phyloP scores from a whole-genome alignment of 306 rosid species.

The Glycine latifolia region DNA sequence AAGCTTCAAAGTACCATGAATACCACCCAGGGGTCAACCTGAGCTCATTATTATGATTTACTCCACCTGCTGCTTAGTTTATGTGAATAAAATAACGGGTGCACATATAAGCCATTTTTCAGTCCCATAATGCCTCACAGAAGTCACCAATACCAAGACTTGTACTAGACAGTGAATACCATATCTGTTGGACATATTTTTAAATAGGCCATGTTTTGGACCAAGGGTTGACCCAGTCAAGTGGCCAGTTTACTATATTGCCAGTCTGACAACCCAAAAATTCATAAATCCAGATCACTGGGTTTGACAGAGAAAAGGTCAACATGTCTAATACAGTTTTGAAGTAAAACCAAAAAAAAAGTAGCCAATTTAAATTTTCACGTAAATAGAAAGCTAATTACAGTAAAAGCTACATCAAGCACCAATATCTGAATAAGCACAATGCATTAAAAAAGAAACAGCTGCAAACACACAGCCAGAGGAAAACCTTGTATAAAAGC shows the following conservation, averaged over 20 bases:
- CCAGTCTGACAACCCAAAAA: no score
- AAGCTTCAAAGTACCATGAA: constrained; percentile 17
- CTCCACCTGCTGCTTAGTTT: background rate
- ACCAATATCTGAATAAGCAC: constrained; percentile 27
- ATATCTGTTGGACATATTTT: no score
- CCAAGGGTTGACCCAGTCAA: no score
- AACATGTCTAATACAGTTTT: no score
- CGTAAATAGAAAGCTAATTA: background rate
- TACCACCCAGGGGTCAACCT: constrained; percentile 13
- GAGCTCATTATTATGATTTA: constrained; percentile 5
- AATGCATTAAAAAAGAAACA: constrained; percentile 42
- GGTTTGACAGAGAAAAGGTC: no score
- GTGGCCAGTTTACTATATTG: no score
- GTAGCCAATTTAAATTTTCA: background rate
- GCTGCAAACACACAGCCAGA: constrained; percentile 32
- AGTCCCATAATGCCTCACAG: background rate
- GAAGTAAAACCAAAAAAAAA: background rate
- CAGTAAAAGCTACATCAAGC: constrained; percentile 22
- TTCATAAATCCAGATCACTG: no score
- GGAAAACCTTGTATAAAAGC: constrained; percentile 88
- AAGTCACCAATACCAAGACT: no score
- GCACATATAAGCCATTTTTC: background rate
- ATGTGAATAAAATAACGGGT: background rate
- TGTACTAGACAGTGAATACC: no score
- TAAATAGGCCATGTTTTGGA: no score